Base-by-base conservation (phyloP, 345 rosid species). In the Arabis alpina region DNA sequence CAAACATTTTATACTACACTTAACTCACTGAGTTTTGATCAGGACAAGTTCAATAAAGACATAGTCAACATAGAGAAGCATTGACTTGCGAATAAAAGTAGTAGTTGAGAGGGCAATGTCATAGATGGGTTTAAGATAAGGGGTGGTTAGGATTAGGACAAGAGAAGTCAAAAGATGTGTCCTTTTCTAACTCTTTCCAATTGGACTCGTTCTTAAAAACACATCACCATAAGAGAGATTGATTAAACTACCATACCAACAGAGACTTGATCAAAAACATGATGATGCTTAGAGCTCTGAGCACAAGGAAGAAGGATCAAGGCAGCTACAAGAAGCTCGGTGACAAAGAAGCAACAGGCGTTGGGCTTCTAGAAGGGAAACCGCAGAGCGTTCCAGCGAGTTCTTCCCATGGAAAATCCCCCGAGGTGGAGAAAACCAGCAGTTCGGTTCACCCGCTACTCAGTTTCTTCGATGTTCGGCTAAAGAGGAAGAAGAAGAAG, bases 201-300 rank as follows among this genome's bases (percentile, higher is more conserved):
- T 25, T 36, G 55, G 55, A 72, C 42, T 7, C 25, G 47, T 39
- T 73, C 71, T 56, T 56, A 48, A 47, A 42, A 64, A 12, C 27
- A 15, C 3, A 57, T 28, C 3, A 39, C 23, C 27, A 27, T 51
- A 25, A 10, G 23, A 51, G 70, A 9, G 10, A 4, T 36, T n/a
- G 3, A 30, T 14, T 10, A 9, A 66, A 41, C 34, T 2, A 15
- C 47, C 12, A 34, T 2, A 15, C 47, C 12, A 34, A 37, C 8
- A 37, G 25, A 74, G 68, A 51, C 24, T 36, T 11, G 3, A 58
- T 14, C 49, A 67, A 61, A 19, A 52, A 24, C 66, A 86, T 0
- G 44, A 73, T 0, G 44, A 73, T 91, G 97, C 79, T 88, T 6
- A 82, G 96, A 82, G 88, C 91, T 36, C 64, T 87, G 62, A 91